Base-by-base conservation (phyloP, 495 filamentous ascomycete species). In the Trypethelium eluteriae region DNA sequence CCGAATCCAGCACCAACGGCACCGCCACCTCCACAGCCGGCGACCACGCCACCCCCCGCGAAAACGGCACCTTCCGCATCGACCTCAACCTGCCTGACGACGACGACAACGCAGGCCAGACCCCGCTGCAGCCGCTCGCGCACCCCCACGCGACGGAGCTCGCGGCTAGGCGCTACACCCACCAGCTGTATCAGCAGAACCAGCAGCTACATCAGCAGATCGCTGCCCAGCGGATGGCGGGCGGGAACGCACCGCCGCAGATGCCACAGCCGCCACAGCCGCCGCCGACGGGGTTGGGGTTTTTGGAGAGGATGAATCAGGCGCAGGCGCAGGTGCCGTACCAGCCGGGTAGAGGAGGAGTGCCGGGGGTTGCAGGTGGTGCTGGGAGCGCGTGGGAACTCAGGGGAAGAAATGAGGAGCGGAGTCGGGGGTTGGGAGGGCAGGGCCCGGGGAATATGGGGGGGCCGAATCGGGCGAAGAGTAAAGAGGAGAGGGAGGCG, bases 401-500 rank as follows among this genome's bases (percentile, higher is more conserved):
- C 1, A 39, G 62, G 14, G 18, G 64, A 32, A 66, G 62, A n/a
- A n/a, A 39, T 5, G 39, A 38, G 32, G 59, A 39, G 16, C 53
- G 41, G 36, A 6, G 56, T 39, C 7, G 59, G 44, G 61, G 62
- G 57, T 32, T 68, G 66, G 66, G 70, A 65, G 65, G 62, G 71
- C 59, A 69, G 75, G 25, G 64, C 70, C 16, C 64, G 67, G 63
- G 64, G 66, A 66, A 25, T 39, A 64, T 50, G 56, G 64, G 70
- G 47, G 62, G 50, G 7, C 59, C 66, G 39, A 68, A 69, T 14
- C 66, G 73, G 44, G 70, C 47, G 39, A 62, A 66, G 57, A 74
- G 73, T 64, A 64, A 70, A 38, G 74, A 74, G 50, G 70, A 73
- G 65, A 68, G 74, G 38, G 74, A 76, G 62, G 74, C 71, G 66